phyloP scores from a whole-genome alignment of 106 monocot species.

The Ottelia alismoides region DNA sequence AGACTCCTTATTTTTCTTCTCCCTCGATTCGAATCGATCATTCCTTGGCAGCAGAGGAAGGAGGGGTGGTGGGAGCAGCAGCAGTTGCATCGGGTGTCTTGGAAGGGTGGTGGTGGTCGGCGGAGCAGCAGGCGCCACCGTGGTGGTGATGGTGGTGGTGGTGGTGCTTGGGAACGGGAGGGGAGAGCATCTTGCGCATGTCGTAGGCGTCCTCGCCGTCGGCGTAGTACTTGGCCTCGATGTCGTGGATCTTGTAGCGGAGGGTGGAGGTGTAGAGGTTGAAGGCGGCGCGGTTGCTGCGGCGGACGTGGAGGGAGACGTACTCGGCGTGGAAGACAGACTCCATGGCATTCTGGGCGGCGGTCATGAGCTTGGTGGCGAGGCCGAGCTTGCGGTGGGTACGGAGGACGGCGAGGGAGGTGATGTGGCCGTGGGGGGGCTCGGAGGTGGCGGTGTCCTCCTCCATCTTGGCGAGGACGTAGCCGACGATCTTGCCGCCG shows the following conservation, averaged over 20 bases:
- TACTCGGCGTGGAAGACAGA: slow-evolving; percentile 53
- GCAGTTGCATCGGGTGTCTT: not conserved
- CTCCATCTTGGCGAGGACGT: slow-evolving; percentile 65
- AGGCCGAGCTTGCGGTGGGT: slow-evolving; percentile 71
- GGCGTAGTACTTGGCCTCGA: slow-evolving; percentile 74
- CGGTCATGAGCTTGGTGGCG: slow-evolving; percentile 70
- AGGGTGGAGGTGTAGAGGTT: slow-evolving; percentile 53
- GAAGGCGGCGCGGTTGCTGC: slow-evolving; percentile 58
- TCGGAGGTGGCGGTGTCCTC: slow-evolving; percentile 40
- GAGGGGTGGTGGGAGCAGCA: no score
- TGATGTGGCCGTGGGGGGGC: slow-evolving; percentile 55
- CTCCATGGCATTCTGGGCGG: slow-evolving; percentile 65
- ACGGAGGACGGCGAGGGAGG: slow-evolving; percentile 61
- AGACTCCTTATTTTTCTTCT: no score
- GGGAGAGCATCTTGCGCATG: slow-evolving; percentile 51
- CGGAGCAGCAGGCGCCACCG: slow-evolving; percentile 21
- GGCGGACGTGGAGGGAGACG: slow-evolving; percentile 67
- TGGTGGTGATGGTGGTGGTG: slow-evolving; percentile 30
- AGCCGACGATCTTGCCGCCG: slow-evolving; percentile 60
- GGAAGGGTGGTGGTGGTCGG: no score
- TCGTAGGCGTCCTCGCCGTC: slow-evolving; percentile 75
- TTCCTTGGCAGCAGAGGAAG: no score
- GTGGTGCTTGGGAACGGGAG: slow-evolving; percentile 9
- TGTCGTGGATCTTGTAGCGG: slow-evolving; percentile 54
- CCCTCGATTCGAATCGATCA: no score